Evolutionary conservation across 805 yeast species (phyloP).

Genomic region (Candida dendrica): DNA sequence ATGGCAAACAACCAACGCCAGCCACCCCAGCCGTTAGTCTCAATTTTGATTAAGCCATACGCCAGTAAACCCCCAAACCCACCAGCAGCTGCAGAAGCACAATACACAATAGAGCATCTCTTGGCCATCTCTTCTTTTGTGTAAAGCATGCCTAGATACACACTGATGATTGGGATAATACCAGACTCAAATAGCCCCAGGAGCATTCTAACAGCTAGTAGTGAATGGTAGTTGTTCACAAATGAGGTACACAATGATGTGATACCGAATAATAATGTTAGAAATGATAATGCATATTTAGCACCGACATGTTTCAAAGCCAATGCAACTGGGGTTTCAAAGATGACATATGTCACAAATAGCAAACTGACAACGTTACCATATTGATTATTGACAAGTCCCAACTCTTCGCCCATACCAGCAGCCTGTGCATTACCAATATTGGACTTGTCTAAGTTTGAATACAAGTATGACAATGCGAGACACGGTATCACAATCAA

Average conservation of each 20-base stretch:
- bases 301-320: constrained; percentile 30
- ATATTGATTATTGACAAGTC: constrained; percentile 31
- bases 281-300: constrained; percentile 23
- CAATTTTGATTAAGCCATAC: constrained; percentile 35
- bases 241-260: constrained; percentile 36
- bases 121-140: constrained; percentile 41
- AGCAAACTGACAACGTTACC: constrained; percentile 38
- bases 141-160: constrained; percentile 40
- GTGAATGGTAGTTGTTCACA: constrained; percentile 32
- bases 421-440: constrained; percentile 55
- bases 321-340: constrained; percentile 32
- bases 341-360: constrained; percentile 36
- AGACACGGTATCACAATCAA: constrained; percentile 35
- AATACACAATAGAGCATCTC: constrained; percentile 26
- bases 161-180: constrained; percentile 41
- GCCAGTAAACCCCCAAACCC: constrained; percentile 52
- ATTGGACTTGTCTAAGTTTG: constrained; percentile 47
- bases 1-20: constrained; percentile 47
- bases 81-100: constrained; percentile 28
- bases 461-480: constrained; percentile 41
- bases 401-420: constrained; percentile 37
- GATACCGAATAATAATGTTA: constrained; percentile 29
- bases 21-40: constrained; percentile 32
- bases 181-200: constrained; percentile 48
- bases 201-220: constrained; percentile 40